Evolutionary conservation across 352 stramenopile genomes (phyloP).

Genomic region (Phytophthora foliorum): DNA sequence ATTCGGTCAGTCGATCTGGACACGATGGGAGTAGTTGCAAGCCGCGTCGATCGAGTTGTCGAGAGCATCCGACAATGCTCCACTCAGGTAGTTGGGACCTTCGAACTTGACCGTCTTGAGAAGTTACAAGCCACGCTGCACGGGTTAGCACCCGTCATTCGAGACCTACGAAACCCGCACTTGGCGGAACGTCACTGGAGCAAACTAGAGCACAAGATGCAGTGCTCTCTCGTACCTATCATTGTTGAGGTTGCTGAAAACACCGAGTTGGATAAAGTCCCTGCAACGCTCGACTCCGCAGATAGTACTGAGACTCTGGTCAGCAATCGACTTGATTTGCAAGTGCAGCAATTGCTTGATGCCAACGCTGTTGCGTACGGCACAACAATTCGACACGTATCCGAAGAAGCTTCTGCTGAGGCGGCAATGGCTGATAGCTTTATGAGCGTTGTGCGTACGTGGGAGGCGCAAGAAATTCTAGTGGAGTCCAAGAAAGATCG

Average conservation of each 20-base stretch:
- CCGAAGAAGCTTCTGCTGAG: slow-evolving; percentile 76
- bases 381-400: slow-evolving; percentile 65
- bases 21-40: slow-evolving; percentile 40
- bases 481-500: slow-evolving; percentile 57
- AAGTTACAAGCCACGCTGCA: slow-evolving; percentile 54
- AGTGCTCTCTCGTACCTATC: slow-evolving; percentile 44
- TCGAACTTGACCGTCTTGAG: slow-evolving; percentile 50
- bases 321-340: slow-evolving; percentile 40
- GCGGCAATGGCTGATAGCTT: slow-evolving; percentile 71
- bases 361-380: slow-evolving; percentile 52
- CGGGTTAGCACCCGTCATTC: slow-evolving; percentile 59
- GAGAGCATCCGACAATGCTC: slow-evolving; percentile 30
- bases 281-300: neutral
- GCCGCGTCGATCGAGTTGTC: slow-evolving; percentile 30
- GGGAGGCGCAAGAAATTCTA: slow-evolving; percentile 70
- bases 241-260: neutral
- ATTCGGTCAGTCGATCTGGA: slow-evolving; percentile 56
- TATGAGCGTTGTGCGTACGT: slow-evolving; percentile 60
- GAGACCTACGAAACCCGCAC: slow-evolving; percentile 67
- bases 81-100: slow-evolving; percentile 13
- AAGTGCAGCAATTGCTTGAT: slow-evolving; percentile 62
- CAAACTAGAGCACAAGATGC: slow-evolving; percentile 79
- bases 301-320: neutral
- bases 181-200: slow-evolving; percentile 75
- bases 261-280: neutral